phyloP scores from a whole-genome alignment of 495 filamentous ascomycete genomes.

The Neurospora sp. region DNA sequence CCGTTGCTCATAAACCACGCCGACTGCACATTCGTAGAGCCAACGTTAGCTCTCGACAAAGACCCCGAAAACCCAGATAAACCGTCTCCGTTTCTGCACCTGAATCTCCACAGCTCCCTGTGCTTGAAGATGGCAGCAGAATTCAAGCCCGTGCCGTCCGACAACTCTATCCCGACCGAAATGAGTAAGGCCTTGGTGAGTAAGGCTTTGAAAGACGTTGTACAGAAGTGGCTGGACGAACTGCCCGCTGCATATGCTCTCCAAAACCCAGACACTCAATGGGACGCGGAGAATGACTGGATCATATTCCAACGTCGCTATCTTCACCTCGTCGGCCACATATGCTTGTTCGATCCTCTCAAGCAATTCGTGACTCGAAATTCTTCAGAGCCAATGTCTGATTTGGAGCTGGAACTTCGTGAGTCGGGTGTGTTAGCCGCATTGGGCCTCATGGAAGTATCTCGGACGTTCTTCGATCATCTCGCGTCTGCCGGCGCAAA shows the following conservation, averaged over 20 bases:
- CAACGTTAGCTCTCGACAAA: slow-evolving; percentile 28
- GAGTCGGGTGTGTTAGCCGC: slow-evolving; percentile 30
- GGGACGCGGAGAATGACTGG: slow-evolving; percentile 33
- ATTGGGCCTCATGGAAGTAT: slow-evolving; percentile 31
- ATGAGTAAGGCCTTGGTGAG: slow-evolving; percentile 10
- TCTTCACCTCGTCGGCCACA: slow-evolving; percentile 37
- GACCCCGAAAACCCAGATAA: slow-evolving; percentile 23
- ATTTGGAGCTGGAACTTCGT: slow-evolving; percentile 20
- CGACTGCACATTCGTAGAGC: slow-evolving; percentile 25
- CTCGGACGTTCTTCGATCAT: slow-evolving; percentile 31
- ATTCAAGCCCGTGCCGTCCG: slow-evolving; percentile 5
- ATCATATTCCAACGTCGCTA: slow-evolving; percentile 40
- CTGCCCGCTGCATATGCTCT: slow-evolving; percentile 35
- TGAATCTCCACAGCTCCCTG: slow-evolving; percentile 28
- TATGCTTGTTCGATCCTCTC: slow-evolving; percentile 34
- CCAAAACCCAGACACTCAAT: slow-evolving; percentile 30
- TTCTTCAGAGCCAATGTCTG: slow-evolving; percentile 16
- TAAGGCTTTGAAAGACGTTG: slow-evolving; percentile 12
- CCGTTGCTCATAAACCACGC: slow-evolving; percentile 28
- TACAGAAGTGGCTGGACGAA: slow-evolving; percentile 30
- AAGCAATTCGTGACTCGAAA: slow-evolving; percentile 33
- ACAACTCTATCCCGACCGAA: not conserved
- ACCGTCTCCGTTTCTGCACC: slow-evolving; percentile 33
- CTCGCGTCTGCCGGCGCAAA: slow-evolving; percentile 35
- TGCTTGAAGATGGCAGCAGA: slow-evolving; percentile 17